These are phyloP conservation scores for Solanum piurae DNA, from an alignment of 257 asterid species.

Conservation along the genomic window DNA sequence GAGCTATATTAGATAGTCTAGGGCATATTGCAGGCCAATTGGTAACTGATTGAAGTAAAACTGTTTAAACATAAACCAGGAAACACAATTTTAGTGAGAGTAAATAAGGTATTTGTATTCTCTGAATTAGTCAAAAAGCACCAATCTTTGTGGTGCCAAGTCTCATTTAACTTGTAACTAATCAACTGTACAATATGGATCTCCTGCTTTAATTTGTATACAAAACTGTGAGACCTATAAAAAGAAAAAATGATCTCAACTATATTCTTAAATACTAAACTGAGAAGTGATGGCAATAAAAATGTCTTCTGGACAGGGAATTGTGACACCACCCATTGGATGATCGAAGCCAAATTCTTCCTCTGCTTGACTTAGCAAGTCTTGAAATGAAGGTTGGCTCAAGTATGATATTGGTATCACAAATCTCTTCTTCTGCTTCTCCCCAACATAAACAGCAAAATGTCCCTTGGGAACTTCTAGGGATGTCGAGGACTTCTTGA, in stretches of 20 bases:
- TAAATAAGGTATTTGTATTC: background rate
- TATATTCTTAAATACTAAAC: background rate
- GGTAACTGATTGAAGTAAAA: background rate
- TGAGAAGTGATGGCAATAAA: background rate
- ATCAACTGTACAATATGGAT: background rate
- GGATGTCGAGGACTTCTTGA: background rate
- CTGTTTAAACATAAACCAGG: background rate
- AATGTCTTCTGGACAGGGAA: constrained; percentile 30
- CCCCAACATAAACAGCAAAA: constrained; percentile 40
- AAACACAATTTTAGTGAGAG: background rate
- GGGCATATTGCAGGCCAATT: background rate
- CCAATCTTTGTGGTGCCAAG: background rate
- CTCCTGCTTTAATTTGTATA: background rate
- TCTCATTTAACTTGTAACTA: background rate
- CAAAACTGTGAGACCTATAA: background rate
- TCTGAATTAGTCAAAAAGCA: background rate
- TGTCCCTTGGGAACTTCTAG: constrained; percentile 40
- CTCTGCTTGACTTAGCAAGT: background rate
- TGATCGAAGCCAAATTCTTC: background rate
- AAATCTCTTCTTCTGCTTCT: constrained; percentile 29
- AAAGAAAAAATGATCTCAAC: background rate
- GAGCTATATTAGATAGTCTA: background rate
- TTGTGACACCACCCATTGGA: constrained; percentile 9
- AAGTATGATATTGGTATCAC: constrained; percentile 10
- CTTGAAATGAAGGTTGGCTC: background rate